Conservation (phyloP, 768 basidiomycete genomes). For the Rhizopogon vulgaris region DNA sequence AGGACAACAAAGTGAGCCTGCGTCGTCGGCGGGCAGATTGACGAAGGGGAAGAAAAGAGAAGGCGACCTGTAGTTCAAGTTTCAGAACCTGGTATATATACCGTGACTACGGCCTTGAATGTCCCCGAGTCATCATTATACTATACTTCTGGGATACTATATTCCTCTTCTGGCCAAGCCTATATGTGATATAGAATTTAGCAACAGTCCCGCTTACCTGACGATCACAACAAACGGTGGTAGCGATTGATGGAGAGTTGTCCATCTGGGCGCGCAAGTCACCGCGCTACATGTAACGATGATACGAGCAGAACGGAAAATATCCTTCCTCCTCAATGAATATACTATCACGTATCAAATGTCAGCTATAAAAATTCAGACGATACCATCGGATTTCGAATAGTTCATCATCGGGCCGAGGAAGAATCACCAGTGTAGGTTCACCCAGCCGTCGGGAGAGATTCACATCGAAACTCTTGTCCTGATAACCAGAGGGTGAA, state of each 20-base stretch:
- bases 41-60: slow-evolving; percentile 7
- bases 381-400: neutral
- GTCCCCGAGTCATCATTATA: slow-evolving; percentile 16
- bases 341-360: neutral
- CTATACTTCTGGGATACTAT: neutral
- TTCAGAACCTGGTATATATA: slow-evolving; percentile 20
- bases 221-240: neutral
- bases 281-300: too few species aligned
- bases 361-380: neutral
- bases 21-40: slow-evolving; percentile 1
- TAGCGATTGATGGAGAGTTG: neutral
- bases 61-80: slow-evolving; percentile 6
- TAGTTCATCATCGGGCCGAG: neutral
- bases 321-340: neutral
- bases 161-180: slow-evolving; percentile 1
- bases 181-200: neutral
- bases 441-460: neutral
- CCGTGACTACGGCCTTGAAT: slow-evolving; percentile 17
- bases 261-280: too few species aligned
- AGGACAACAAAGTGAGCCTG: neutral
- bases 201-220: neutral
- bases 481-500: too few species aligned
- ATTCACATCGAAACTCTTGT: neutral
- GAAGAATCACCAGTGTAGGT: neutral
- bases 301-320: neutral